Conservation (phyloP, 1,284 basidiomycete species). For the Thecaphora thlaspeos region DNA sequence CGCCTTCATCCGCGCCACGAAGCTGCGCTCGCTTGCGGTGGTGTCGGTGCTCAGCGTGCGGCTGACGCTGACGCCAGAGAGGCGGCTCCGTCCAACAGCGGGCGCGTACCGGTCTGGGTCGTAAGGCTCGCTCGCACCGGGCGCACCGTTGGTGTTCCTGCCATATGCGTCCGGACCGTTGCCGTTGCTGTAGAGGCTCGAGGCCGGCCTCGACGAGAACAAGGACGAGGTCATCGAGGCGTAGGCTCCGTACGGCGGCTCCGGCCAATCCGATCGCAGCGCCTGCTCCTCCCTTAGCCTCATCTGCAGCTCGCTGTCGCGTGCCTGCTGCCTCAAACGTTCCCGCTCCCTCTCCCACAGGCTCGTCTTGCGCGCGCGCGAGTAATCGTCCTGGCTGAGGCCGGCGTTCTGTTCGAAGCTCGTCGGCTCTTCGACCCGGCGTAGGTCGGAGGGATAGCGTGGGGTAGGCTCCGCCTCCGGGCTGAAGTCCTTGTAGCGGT, state of each 20-base stretch:
- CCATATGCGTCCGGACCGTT: neutral
- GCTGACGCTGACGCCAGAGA: conserved; percentile 28
- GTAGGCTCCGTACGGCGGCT: neutral
- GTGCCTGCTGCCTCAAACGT: conserved; percentile 29
- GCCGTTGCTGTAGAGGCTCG: neutral
- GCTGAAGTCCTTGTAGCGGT: conserved; percentile 16
- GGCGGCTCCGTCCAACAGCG: conserved; percentile 35
- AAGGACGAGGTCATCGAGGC: neutral
- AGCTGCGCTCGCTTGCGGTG: conserved; percentile 49
- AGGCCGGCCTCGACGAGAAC: neutral
- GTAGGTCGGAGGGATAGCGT: neutral
- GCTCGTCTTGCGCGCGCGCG: conserved; percentile 22
- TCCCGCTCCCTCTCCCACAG: conserved; percentile 44
- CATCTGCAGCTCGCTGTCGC: conserved; percentile 28
- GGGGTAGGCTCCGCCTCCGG: neutral
- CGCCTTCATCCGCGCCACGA: conserved; percentile 52
- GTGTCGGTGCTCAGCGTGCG: conserved; percentile 48
- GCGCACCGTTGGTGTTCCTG: neutral
- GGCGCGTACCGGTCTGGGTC: conserved; percentile 41
- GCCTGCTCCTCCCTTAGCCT: conserved; percentile 6
- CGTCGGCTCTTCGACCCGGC: neutral
- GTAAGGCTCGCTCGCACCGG: conserved; percentile 1
- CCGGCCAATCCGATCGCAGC: neutral
- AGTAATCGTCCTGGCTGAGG: conserved; percentile 7
- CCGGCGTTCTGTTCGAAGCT: neutral